Evolutionary conservation across 2,329 filamentous ascomycete species (phyloP).

Genomic region (Penicillium occitanis): DNA sequence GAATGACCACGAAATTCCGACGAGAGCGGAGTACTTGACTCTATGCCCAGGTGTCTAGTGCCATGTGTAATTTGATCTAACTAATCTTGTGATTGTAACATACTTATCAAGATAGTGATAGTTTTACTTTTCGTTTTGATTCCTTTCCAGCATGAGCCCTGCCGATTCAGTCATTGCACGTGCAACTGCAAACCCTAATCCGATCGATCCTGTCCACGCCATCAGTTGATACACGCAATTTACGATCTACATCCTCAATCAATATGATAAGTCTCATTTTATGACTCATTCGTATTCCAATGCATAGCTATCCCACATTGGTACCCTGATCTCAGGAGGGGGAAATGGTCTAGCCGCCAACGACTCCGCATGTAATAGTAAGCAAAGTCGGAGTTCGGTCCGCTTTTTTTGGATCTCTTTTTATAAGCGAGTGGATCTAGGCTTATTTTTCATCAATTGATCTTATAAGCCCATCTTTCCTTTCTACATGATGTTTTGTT

Average conservation of each 20-base stretch:
- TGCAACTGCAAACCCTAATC: slow-evolving; percentile 18
- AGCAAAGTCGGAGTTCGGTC: background rate
- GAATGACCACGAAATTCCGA: background rate
- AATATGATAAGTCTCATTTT: background rate
- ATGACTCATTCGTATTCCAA: background rate
- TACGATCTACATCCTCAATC: background rate
- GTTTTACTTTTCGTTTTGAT: background rate
- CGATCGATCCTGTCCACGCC: background rate
- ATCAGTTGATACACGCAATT: background rate
- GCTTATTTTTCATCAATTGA: background rate
- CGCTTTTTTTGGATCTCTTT: background rate
- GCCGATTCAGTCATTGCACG: background rate
- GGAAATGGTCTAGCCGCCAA: background rate
- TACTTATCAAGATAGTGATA: background rate
- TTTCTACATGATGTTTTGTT: background rate
- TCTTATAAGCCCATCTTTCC: no score
- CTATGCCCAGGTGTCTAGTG: background rate
- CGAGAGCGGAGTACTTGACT: background rate
- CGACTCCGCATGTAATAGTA: background rate
- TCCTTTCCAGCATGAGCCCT: background rate
- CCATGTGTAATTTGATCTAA: background rate
- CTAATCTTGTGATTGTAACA: background rate
- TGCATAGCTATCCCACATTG: background rate
- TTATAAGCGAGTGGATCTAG: slow-evolving; percentile 6
- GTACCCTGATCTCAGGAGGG: background rate